Conservation (phyloP, 768 basidiomycete species). For the Nidularia sp. region DNA sequence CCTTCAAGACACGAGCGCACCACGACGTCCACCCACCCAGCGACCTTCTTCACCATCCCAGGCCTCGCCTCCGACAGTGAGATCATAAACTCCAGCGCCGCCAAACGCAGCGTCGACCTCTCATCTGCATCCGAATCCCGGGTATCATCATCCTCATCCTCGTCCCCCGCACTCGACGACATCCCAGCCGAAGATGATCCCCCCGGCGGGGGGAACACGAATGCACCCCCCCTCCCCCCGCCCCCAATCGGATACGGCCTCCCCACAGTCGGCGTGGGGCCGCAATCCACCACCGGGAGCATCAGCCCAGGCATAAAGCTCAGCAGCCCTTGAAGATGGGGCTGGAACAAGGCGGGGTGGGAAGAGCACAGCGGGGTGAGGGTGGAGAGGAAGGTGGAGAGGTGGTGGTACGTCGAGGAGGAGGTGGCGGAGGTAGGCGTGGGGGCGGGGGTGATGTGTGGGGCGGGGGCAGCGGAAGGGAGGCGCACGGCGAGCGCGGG, state of each 20-base stretch:
- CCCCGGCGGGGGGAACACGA: conserved; percentile 33
- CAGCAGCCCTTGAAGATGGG: no score
- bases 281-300: no score
- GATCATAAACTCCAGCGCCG: conserved; percentile 81
- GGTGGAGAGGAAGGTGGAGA: no score
- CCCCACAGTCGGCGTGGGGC: conserved; percentile 35
- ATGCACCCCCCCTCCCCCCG: conserved; percentile 25
- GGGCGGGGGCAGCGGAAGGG: no score
- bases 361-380: no score
- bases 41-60: conserved; percentile 60
- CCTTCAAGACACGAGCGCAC: conserved; percentile 79
- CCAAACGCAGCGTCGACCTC: conserved; percentile 62
- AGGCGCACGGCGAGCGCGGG: no score
- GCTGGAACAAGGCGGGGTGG: conserved; percentile 2
- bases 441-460: no score
- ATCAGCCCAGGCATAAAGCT: conserved; percentile 6
- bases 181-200: conserved; percentile 22
- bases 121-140: conserved; percentile 43
- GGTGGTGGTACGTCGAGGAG: no score
- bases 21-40: conserved; percentile 67
- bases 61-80: conserved; percentile 74
- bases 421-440: no score
- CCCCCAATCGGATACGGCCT: conserved; percentile 33
- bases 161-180: conserved; percentile 6
- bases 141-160: conserved; percentile 17